Evolutionary conservation across 1,284 basidiomycete genomes (phyloP), one percentile per base, ranked within the genome.

Genomic region (Malassezia sympodialis): DNA sequence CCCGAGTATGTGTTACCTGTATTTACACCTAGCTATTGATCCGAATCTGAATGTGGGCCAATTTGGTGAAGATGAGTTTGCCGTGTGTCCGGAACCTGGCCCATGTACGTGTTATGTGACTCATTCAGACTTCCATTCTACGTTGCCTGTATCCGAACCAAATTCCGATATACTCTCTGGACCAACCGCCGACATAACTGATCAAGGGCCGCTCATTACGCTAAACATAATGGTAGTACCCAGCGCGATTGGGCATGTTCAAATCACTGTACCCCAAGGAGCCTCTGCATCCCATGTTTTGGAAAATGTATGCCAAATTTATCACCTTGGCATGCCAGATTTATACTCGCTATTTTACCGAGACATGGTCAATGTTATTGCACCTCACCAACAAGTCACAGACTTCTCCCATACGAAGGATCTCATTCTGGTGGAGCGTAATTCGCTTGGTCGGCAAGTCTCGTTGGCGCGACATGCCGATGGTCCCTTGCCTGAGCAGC

Each of bases 331-430:
- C 1, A 57, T 62, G 19, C 56, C 65, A 5, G 62, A 63, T 37
- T 61, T 66, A n/a, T 75, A 72, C 68, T 73, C 68, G 23, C 56
- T 73, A 15, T 48, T 69, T 26, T 64, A 63, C 14, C 65, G 65
- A 10, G 68, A 70, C 41, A 62, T 63, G 15, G 69, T 72, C 45
- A 84, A 96, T 48, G 80, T 94, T 34, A 84, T 96, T 23, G 90
- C 91, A 8, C 80, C 94, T 14, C 93, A 98, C 73, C 82, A 90
- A n/a, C 96, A 90, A 0, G 93, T 96, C 12, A 89, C 89, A 30
- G 88, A 85, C 75, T 78, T 96, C 65, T 86, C 88, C 72, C 90
- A 88, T 11, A 87, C 86, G 66, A 82, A 83, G 24, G 86, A 93
- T 66, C 79, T 99, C 14, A 81, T 86, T 8, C 79, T 98, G 8